Percentiles rank a stretch among this genome's conserved stretches.
These are phyloP conservation scores for Cladophialophora psammophila DNA, from an alignment of 2,329 filamentous ascomycete species.

Conservation along the genomic window DNA sequence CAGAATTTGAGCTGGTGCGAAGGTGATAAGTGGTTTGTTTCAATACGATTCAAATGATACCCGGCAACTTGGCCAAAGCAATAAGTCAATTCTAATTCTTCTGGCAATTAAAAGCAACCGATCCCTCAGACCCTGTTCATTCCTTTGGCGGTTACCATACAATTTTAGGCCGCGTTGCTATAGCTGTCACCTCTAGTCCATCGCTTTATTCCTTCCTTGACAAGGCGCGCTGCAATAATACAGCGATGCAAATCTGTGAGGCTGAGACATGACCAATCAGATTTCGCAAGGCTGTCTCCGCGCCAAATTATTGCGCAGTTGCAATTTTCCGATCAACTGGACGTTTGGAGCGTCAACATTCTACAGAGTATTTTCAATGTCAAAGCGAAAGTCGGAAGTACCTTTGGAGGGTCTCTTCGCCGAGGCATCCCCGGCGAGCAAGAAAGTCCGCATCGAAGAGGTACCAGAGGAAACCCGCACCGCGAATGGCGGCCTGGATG, in stretches of 20 bases:
- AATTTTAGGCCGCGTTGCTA: neutral
- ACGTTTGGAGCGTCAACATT: neutral
- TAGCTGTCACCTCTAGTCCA: neutral
- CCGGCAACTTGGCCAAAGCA: conserved; percentile 4
- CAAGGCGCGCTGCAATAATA: neutral
- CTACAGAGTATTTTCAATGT: conserved; percentile 45
- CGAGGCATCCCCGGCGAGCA: conserved; percentile 52
- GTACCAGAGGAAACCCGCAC: conserved; percentile 40
- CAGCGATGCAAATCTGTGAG: neutral
- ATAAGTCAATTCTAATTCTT: conserved; percentile 1
- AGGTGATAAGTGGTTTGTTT: neutral
- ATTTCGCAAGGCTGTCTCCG: conserved; percentile 25
- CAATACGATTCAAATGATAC: neutral
- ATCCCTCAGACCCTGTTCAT: neutral
- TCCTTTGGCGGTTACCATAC: neutral
- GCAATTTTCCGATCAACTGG: neutral
- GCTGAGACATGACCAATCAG: conserved; percentile 25
- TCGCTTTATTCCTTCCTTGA: neutral
- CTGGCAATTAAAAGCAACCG: neutral
- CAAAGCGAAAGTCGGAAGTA: conserved; percentile 56
- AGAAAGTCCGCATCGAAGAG: conserved; percentile 54
- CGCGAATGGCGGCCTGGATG: neutral
- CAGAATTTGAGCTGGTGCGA: neutral
- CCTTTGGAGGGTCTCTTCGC: conserved; percentile 48
- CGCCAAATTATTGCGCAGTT: conserved; percentile 18